Conservation (phyloP, 805 yeast species). For the Saccharomycopsis malanga region DNA sequence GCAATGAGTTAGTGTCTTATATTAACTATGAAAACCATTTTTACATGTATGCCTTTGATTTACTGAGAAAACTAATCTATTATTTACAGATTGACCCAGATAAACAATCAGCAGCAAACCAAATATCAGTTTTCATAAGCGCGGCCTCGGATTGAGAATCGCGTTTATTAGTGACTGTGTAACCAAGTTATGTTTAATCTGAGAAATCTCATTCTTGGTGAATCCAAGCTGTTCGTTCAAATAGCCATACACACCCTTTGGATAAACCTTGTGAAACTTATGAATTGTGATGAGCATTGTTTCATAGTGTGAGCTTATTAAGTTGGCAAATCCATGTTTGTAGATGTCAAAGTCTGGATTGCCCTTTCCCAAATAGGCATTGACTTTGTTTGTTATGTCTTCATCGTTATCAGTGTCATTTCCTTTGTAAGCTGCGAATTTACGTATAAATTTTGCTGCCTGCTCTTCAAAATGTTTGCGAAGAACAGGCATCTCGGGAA, state of each 20-base stretch:
- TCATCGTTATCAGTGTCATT: constrained; percentile 16
- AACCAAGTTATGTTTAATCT: neutral
- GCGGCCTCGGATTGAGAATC: no score
- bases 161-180: no score
- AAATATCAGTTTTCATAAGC: no score
- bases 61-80: no score
- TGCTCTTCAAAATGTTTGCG: constrained; percentile 31
- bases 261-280: constrained; percentile 31
- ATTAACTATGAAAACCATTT: no score
- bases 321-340: constrained; percentile 48
- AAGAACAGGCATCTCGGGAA: constrained; percentile 39
- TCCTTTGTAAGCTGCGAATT: constrained; percentile 25
- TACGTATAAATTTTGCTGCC: constrained; percentile 29
- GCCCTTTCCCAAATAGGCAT: constrained; percentile 9
- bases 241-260: neutral
- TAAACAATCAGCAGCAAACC: no score
- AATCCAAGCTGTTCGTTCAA: neutral
- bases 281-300: constrained; percentile 61
- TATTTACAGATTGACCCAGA: no score
- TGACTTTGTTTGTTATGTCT: constrained; percentile 1
- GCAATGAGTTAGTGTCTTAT: no score
- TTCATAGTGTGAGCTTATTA: constrained; percentile 59
- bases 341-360: constrained; percentile 23
- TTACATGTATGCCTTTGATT: no score
- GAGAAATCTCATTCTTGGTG: neutral